Evolutionary conservation across 163 green algal species (phyloP).

Genomic region (Chlorella variabilis): DNA sequence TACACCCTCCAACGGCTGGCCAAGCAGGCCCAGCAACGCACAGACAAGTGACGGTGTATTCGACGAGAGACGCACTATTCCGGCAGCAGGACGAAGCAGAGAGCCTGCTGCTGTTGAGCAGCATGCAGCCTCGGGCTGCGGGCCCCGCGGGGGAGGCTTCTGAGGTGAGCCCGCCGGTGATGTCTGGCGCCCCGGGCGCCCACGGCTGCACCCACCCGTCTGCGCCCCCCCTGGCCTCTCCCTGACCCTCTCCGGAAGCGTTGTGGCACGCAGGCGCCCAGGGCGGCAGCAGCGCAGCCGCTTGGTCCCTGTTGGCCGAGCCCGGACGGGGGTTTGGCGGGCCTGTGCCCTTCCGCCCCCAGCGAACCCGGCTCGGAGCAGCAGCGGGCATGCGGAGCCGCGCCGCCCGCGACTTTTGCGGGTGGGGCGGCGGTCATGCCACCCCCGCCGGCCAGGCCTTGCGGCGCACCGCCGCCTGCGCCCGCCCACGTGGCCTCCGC

Average conservation of each 20-base stretch:
- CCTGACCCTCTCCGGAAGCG: neutral
- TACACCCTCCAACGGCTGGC: neutral
- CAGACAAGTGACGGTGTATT: neutral
- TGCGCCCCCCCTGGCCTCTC: neutral
- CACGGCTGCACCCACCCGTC: too few species aligned
- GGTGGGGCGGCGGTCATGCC: neutral
- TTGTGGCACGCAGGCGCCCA: neutral
- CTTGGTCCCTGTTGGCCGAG: neutral
- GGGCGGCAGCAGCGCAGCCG: neutral
- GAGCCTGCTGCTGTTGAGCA: slow-evolving; percentile 6
- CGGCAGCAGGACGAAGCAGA: neutral
- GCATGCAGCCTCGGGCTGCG: slow-evolving; percentile 22
- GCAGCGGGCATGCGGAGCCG: neutral
- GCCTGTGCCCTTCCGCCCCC: neutral
- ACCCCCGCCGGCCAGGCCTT: neutral
- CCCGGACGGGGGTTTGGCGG: neutral
- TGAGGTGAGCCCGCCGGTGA: neutral
- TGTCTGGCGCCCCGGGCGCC: neutral
- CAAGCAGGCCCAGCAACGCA: neutral
- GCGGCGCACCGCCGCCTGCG: neutral
- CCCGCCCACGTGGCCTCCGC: neutral
- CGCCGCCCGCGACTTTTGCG: neutral
- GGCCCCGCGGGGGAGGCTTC: neutral
- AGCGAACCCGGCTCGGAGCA: neutral
- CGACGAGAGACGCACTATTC: neutral